Conservation (phyloP, 805 yeast species). For the Saturnispora diversa region DNA sequence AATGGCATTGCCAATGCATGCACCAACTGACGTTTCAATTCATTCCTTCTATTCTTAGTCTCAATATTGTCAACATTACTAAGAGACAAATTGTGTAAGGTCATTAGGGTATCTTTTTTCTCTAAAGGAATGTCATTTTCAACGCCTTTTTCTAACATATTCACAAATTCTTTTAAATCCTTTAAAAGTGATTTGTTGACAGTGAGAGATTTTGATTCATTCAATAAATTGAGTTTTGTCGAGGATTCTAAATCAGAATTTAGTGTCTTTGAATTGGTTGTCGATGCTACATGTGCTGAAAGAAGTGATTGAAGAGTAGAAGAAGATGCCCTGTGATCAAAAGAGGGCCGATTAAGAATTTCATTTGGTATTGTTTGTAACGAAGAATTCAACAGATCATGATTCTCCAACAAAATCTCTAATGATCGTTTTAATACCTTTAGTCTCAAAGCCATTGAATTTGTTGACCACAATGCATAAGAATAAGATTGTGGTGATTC, state of each 20-base stretch:
- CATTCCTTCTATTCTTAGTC: slow-evolving; percentile 32
- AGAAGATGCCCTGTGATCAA: slow-evolving; percentile 38
- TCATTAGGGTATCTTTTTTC: slow-evolving; percentile 34
- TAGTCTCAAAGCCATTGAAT: slow-evolving; percentile 66
- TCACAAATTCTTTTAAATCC: slow-evolving; percentile 43
- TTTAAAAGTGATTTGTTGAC: slow-evolving; percentile 23
- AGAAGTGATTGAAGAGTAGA: slow-evolving; percentile 41
- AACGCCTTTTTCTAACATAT: slow-evolving; percentile 36
- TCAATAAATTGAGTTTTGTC: slow-evolving; percentile 3
- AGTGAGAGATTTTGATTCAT: slow-evolving; percentile 13
- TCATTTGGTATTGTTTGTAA: slow-evolving; percentile 14
- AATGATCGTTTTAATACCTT: slow-evolving; percentile 69
- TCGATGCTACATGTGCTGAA: slow-evolving; percentile 21
- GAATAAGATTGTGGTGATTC: slow-evolving; percentile 82
- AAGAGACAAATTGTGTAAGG: slow-evolving; percentile 51
- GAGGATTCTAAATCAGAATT: background rate
- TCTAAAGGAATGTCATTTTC: slow-evolving; percentile 19
- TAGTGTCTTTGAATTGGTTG: background rate
- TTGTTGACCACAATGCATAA: slow-evolving; percentile 74
- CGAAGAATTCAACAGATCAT: slow-evolving; percentile 33
- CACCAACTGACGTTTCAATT: slow-evolving; percentile 39
- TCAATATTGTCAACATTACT: slow-evolving; percentile 32
- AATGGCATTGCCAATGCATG: slow-evolving; percentile 66
- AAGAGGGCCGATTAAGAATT: slow-evolving; percentile 1
- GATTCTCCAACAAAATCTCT: slow-evolving; percentile 62